Conservation (phyloP, 768 basidiomycete species). For the Cubamyces sp. region DNA sequence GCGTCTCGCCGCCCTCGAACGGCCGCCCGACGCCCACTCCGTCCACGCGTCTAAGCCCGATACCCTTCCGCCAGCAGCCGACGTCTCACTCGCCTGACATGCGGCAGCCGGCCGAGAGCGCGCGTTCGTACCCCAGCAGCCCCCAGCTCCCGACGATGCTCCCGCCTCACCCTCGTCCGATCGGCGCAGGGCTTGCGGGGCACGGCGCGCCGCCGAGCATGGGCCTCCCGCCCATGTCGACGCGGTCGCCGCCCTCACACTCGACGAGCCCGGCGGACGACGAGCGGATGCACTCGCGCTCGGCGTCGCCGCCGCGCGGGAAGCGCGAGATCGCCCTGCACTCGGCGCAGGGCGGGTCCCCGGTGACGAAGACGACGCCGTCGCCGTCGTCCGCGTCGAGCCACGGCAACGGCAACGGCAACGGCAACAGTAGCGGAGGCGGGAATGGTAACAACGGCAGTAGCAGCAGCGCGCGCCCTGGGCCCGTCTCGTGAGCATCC, state of each 20-base stretch:
- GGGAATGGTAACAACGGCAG: background rate
- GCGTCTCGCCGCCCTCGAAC: conserved; percentile 54
- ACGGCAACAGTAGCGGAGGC: background rate
- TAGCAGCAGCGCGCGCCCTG: conserved; percentile 1
- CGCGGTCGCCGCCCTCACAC: conserved; percentile 61
- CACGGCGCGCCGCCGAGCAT: conserved; percentile 42
- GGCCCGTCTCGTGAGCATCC: conserved; percentile 21
- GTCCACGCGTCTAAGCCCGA: conserved; percentile 69
- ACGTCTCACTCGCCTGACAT: conserved; percentile 71
- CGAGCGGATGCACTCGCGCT: conserved; percentile 58
- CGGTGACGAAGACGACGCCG: conserved; percentile 55
- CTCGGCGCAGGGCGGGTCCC: conserved; percentile 42
- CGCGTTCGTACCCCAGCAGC: conserved; percentile 42
- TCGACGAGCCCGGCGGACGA: conserved; percentile 48
- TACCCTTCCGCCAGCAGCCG: conserved; percentile 74
- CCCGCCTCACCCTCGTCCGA: conserved; percentile 76
- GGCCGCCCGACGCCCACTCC: conserved; percentile 55
- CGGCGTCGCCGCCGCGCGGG: conserved; percentile 45
- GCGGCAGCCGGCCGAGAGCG: conserved; percentile 47
- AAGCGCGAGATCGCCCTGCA: conserved; percentile 59
- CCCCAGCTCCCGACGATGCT: conserved; percentile 63
- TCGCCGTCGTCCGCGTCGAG: conserved; percentile 51
- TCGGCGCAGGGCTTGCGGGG: conserved; percentile 51
- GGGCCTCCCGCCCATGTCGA: conserved; percentile 71
- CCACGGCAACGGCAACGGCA: conserved; percentile 39